Conservation (phyloP, 2,329 filamentous ascomycete species). For the Cercospora janseana region DNA sequence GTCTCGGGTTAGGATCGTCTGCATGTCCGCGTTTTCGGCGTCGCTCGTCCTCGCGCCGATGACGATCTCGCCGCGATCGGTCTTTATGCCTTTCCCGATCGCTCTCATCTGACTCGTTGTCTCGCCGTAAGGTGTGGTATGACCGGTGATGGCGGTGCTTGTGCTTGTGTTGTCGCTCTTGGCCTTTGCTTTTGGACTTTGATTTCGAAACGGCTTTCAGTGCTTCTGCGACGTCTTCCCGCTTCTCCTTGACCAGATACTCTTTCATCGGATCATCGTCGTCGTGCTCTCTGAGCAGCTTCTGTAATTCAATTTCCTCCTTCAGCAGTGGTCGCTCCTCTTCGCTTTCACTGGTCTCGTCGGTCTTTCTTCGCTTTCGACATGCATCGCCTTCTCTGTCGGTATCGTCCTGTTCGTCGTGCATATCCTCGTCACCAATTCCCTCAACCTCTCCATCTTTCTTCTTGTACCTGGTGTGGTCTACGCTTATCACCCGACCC, state of each 20-base stretch:
- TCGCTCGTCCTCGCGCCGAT: too few species aligned
- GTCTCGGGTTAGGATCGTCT: too few species aligned
- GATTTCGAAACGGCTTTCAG: slow-evolving; percentile 55
- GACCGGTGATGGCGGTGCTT: slow-evolving; percentile 44
- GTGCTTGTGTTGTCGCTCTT: slow-evolving; percentile 43
- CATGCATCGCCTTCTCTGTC: slow-evolving; percentile 42
- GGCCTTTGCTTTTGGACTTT: slow-evolving; percentile 32
- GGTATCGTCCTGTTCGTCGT: slow-evolving; percentile 53
- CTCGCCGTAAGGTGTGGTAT: slow-evolving; percentile 6
- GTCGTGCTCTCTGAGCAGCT: slow-evolving; percentile 69
- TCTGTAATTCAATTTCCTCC: slow-evolving; percentile 77
- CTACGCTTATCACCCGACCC: slow-evolving; percentile 78
- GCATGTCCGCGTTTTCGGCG: too few species aligned
- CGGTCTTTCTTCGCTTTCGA: slow-evolving; percentile 43
- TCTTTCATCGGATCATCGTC: slow-evolving; percentile 98
- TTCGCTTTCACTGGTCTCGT: slow-evolving; percentile 29
- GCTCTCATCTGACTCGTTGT: slow-evolving; percentile 21
- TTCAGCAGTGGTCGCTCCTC: slow-evolving; percentile 64
- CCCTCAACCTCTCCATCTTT: slow-evolving; percentile 63
- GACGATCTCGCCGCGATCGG: slow-evolving; percentile 5
- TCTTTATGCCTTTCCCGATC: slow-evolving; percentile 1
- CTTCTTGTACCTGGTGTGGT: slow-evolving; percentile 88
- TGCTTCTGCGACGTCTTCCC: slow-evolving; percentile 76
- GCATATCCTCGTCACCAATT: slow-evolving; percentile 48
- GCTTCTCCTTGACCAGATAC: slow-evolving; percentile 86